Conservation (phyloP, 139 green algal genomes). For the Closterium sp. region DNA sequence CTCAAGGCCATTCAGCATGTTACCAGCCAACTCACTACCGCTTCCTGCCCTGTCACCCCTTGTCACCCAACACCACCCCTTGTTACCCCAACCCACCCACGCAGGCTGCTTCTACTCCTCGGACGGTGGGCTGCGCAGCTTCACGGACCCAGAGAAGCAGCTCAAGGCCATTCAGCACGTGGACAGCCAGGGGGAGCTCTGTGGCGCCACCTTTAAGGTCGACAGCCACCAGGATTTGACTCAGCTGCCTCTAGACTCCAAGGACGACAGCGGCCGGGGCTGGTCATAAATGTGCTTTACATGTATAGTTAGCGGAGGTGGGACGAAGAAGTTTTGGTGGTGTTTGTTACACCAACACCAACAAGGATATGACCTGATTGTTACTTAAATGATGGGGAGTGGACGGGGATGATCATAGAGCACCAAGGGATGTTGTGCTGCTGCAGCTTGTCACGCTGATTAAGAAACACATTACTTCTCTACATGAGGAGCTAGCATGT, state of each 20-base stretch:
- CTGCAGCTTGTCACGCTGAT: no score
- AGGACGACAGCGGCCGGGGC: background rate
- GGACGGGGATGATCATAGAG: no score
- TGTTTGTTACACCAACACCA: no score
- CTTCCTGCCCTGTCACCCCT: no score
- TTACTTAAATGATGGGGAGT: no score
- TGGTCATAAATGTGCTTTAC: background rate
- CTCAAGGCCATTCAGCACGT: constrained; percentile 32
- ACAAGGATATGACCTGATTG: no score
- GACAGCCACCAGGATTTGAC: constrained; percentile 15
- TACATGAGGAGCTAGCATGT: no score
- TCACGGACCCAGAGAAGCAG: background rate
- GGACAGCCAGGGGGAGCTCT: constrained; percentile 25
- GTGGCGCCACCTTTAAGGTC: constrained; percentile 22
- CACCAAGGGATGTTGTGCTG: no score
- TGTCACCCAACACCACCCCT: background rate
- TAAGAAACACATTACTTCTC: no score
- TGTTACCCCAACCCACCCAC: no score
- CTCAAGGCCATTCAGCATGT: constrained; percentile 15
- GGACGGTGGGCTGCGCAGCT: background rate
- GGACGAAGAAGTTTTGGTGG: no score
- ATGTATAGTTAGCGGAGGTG: no score
- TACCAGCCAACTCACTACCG: background rate
- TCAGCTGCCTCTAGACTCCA: background rate
- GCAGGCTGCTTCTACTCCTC: constrained; percentile 27